These are phyloP conservation scores for Oryza australiensis DNA, from an alignment of 176 grass and related monocot species.

Conservation along the genomic window DNA sequence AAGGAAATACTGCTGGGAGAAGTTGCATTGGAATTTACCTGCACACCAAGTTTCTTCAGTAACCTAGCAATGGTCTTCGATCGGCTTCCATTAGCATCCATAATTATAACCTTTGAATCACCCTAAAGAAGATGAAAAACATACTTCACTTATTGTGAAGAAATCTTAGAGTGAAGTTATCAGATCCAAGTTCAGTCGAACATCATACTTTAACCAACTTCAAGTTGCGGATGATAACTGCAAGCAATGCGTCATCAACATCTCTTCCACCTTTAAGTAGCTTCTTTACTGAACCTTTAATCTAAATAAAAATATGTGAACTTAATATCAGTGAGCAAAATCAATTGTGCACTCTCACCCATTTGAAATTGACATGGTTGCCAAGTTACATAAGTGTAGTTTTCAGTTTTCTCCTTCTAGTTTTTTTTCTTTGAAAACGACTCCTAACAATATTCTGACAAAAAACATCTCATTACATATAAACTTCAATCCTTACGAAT, in stretches of 20 bases:
- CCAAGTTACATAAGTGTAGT: neutral
- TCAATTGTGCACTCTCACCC: neutral
- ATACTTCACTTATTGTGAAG: conserved; percentile 9
- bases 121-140: conserved; percentile 44
- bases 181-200: conserved; percentile 28
- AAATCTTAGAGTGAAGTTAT: conserved; percentile 6
- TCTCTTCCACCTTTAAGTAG: conserved; percentile 74
- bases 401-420: neutral
- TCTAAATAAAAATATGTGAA: conserved; percentile 47
- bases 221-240: conserved; percentile 86
- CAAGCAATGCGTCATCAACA: conserved; percentile 76
- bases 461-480: neutral
- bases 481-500: neutral
- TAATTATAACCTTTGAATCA: conserved; percentile 86
- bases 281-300: conserved; percentile 72
- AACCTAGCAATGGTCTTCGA: conserved; percentile 92
- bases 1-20: neutral
- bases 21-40: conserved; percentile 56
- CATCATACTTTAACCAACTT: conserved; percentile 77
- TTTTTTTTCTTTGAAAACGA: no score
- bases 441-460: neutral
- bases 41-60: conserved; percentile 84
- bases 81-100: conserved; percentile 75
- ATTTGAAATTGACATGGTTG: neutral
- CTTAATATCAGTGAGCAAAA: neutral